Evolutionary conservation across 306 rosid species (phyloP), one percentile per base, ranked within the genome.

Genomic region (Benincasa hispida): DNA sequence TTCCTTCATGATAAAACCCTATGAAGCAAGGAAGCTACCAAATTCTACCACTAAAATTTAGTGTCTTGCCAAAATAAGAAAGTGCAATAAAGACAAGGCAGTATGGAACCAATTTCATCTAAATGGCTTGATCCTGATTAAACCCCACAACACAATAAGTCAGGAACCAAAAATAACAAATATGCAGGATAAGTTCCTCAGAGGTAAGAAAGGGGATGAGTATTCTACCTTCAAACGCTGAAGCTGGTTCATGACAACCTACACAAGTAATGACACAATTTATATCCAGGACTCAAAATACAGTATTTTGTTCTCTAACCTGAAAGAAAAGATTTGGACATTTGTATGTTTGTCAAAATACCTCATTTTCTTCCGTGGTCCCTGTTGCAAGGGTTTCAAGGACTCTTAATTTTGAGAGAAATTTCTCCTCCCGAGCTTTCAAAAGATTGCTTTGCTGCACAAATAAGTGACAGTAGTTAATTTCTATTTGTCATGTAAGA

Each of bases 311-410:
- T 18, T 72, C 28, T 72, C 61, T 72, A 72, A 70, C 53, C 41
- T 67, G 18, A 66, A 85, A 53, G 12, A 63, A 65, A 69, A 78
- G 28, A 50, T 34, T 72, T 68, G 41, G 74, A 83, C 80, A 75
- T 53, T 81, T 58, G 14, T 19, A 77, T 63, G 60, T 25, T 73
- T 59, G 17, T 72, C 61, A 51, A 51, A 81, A 57, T 76, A 90
- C 99, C 97, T 92, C 92, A 72, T 83, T 86, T 85, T 95, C 99
- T 86, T 88, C 93, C 12, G 86, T 73, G 37, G 93, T 79, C 77
- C 98, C 98, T 7, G 83, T 77, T 39, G 96, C 89, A 80, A 95
- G 88, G 54, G 93, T 82, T 84, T 95, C 98, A 72, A 95, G 97
- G 10, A 84, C 96, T 85, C 81, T 87, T 24, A 95, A 80, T 91